Percentiles rank a stretch among this genome's conserved stretches.
Evolutionary conservation across 73 alveolate species (phyloP).

Genomic region (Stentor roeselii): DNA sequence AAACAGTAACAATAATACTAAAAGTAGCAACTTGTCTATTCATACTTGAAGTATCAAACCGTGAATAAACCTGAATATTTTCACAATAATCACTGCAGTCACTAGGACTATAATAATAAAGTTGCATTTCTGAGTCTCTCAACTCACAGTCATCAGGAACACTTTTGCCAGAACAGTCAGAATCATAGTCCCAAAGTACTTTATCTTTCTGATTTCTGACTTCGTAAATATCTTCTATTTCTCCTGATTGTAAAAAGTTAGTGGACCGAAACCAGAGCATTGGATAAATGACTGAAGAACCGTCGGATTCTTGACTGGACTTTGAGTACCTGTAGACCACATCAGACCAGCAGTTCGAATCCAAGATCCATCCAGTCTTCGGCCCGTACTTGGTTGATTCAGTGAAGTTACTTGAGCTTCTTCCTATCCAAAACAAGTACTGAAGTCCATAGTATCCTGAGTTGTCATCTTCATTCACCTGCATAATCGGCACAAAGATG

Average conservation of each 20-base stretch:
- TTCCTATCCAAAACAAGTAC: constrained; percentile 66
- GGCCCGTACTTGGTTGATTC: constrained; percentile 31
- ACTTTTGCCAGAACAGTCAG: constrained; percentile 4
- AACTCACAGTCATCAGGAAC: constrained; percentile 24
- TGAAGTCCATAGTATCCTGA: constrained; percentile 49
- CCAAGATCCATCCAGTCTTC: constrained; percentile 30
- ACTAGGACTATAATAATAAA: constrained; percentile 43
- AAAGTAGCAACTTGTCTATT: constrained; percentile 42
- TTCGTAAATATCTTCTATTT: constrained; percentile 28
- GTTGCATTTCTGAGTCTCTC: constrained; percentile 51
- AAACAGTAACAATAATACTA: constrained; percentile 50
- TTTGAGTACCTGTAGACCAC: constrained; percentile 35
- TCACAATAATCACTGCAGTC: constrained; percentile 47
- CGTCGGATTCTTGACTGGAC: constrained; percentile 43
- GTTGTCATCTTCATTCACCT: constrained; percentile 29
- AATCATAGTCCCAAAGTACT: not conserved
- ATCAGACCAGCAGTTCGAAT: constrained; percentile 52
- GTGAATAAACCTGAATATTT: constrained; percentile 47
- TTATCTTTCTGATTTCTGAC: not conserved
- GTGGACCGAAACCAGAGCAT: constrained; percentile 65
- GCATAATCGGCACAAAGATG: constrained; percentile 71
- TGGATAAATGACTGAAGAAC: constrained; percentile 22
- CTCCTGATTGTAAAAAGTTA: constrained; percentile 43
- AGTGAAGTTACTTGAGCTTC: constrained; percentile 43
- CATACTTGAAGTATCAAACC: constrained; percentile 37